Base-by-base conservation (phyloP, 345 rosid species). In the Lepidium sativum region DNA sequence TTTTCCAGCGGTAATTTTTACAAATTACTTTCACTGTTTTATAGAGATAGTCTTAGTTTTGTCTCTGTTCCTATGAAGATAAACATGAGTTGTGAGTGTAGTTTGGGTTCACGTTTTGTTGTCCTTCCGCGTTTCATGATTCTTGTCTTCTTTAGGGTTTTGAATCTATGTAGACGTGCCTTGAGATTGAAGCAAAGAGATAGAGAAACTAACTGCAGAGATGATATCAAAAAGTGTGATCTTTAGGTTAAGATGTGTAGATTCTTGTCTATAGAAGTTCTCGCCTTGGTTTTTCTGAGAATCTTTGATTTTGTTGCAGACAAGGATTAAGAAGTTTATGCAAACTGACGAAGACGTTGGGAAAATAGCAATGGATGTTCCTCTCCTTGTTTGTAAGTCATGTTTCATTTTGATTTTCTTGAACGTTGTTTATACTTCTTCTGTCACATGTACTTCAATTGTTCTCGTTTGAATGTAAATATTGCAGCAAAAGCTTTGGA, bases 321-420 rank as follows among this genome's bases (percentile, higher is more conserved):
- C 80, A 23, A 80, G 91, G 61, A 87, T 84, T 35, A 87, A 87
- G 83, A 87, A 83, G 77, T 84, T 87, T 67, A 87, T 84, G 95
- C 95, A 87, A 76, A 71, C 88, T 54, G 91, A 87, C 75, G 90
- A 87, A n/a, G 95, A 84, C 70, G 79, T 87, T 2, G 95, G 95
- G 63, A 87, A 87, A 75, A 87, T 87, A 39, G 85, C 95, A 55
- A 79, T 83, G 88, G 91, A 85, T 17, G 95, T 87, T 8, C 95
- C 95, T 68, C 84, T 84, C 52, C 86, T 87, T 71, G 81, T 84
- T 49, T 87, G 95, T 87, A 71, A 87, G 95, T 74, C 10, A 25
- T 51, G 15, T 65, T 27, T 27, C 31, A 6, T 27, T 54, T 20
- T n/a, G 0, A 7, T 13, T 37, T 37, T 20, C 45, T 37, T 12